Conservation (phyloP, 164 flowering plant genomes). For the Nelumbo lutea region DNA sequence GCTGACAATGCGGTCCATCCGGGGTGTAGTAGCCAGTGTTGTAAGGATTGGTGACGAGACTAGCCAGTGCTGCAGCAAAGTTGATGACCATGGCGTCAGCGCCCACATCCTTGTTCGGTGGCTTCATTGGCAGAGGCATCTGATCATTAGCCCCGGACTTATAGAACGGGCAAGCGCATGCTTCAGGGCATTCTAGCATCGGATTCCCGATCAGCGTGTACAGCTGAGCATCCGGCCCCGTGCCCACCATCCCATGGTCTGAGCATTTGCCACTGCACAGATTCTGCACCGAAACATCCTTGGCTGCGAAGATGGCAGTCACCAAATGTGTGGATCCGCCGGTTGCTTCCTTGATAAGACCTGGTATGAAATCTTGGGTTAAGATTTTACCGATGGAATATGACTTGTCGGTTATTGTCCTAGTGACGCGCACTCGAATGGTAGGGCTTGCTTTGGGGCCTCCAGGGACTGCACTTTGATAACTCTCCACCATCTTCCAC, state of each 20-base stretch:
- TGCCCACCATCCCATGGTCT: constrained; percentile 22
- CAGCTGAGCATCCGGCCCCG: not conserved
- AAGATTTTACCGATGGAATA: constrained; percentile 30
- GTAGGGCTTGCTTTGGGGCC: too few relatives aligned
- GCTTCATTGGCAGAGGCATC: constrained; percentile 17
- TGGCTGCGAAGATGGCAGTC: constrained; percentile 25
- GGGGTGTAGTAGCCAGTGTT: constrained; percentile 24
- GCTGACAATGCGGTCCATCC: not conserved
- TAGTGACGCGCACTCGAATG: constrained; percentile 18
- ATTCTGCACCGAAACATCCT: constrained; percentile 29
- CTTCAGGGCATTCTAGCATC: constrained; percentile 36
- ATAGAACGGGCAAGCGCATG: constrained; percentile 47
- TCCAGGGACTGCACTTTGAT: constrained; percentile 15
- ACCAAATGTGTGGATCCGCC: constrained; percentile 14
- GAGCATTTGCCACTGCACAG: constrained; percentile 34
- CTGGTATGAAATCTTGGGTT: constrained; percentile 20
- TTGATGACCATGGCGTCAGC: constrained; percentile 35
- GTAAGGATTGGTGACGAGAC: constrained; percentile 31
- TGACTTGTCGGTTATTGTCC: constrained; percentile 6
- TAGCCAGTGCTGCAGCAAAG: constrained; percentile 36
- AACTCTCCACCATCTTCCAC: constrained; percentile 42
- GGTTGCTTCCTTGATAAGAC: constrained; percentile 18
- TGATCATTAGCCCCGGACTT: constrained; percentile 13
- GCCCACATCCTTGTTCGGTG: constrained; percentile 32
- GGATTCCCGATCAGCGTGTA: constrained; percentile 39